phyloP scores from a whole-genome alignment of 371 early-diverging fungal species.

The Actinomucor elegans region DNA sequence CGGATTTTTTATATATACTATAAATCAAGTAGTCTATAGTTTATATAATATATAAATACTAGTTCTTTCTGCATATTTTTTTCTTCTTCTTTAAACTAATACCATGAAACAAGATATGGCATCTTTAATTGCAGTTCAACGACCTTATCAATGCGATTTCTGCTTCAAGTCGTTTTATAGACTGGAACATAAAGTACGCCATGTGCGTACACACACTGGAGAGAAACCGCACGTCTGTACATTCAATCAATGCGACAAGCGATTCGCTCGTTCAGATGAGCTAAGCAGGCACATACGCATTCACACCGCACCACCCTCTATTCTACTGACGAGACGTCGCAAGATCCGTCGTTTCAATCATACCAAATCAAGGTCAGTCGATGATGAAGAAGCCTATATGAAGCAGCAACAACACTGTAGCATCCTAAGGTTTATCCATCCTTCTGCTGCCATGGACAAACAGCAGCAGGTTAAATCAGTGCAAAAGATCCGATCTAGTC shows the following conservation, averaged over 20 bases:
- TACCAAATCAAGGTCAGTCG: conserved; percentile 8
- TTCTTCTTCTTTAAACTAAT: not conserved
- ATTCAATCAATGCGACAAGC: conserved; percentile 71
- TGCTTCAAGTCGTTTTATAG: conserved; percentile 76
- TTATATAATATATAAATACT: conserved; percentile 2
- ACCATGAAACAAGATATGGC: not conserved
- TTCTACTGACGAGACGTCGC: conserved; percentile 12
- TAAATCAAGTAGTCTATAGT: not conserved
- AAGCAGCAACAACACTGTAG: conserved; percentile 50
- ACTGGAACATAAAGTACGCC: conserved; percentile 77
- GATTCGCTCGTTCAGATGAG: conserved; percentile 88
- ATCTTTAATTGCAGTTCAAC: conserved; percentile 1
- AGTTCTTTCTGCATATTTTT: conserved; percentile 3
- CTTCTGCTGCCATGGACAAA: not conserved
- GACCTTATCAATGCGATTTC: conserved; percentile 71
- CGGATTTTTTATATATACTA: conserved; percentile 3
- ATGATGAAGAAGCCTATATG: conserved; percentile 47
- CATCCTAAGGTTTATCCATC: conserved; percentile 38
- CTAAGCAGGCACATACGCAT: conserved; percentile 75
- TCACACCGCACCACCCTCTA: conserved; percentile 48
- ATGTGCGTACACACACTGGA: conserved; percentile 88
- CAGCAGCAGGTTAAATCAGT: too few species aligned
- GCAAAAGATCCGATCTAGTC: conserved; percentile 14
- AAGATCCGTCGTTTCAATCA: conserved; percentile 13
- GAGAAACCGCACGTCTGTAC: conserved; percentile 84